Evolutionary conservation across 1,284 basidiomycete genomes (phyloP), one percentile per base, ranked within the genome.

Genomic region (Xerocomus amazonicus): DNA sequence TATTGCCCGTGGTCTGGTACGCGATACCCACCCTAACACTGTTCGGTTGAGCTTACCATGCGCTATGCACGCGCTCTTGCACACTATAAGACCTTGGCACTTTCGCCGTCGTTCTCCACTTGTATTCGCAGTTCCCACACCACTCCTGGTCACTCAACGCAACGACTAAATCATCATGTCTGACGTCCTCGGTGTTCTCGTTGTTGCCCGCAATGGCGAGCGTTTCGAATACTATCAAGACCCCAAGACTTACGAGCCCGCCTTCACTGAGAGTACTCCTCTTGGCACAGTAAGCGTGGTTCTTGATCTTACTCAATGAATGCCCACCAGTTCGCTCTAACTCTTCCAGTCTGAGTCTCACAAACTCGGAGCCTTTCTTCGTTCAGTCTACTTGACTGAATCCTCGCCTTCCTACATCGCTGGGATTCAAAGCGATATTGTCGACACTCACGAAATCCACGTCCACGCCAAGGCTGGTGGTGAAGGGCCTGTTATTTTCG

Each of bases 141-240:
- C 54, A 48, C 43, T 48, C 53, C 45, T 51, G 55, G 42, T 42
- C 48, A 51, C 46, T 16, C 47, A 51, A 47, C 43, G 16, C 23
- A 41, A 54, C 60, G 12, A 52, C 50, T 42, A 42, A 29, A 56
- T 17, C 28, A 59, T 36, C 41, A 76, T 85, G 73, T 80, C 83
- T 59, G 79, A 82, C 69, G 81, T 91, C 51, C 80, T 87, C 58
- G 90, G 91, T 69, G 84, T 87, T 59, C 79, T 94, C 60, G 74
- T 92, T 63, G 75, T 94, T 60, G 83, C 86, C 52, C 85, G 91
- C 58, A 92, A 92, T 62, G 92, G 91, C 53, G 91, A 92, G 70
- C 80, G 89, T 52, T 72, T 72, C 57, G 81, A 77, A 56, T 86
- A 77, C 68, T 80, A 79, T 70, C 89, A 90, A 67, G 76, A 87